Conservation (phyloP, 2,329 filamentous ascomycete species). For the Ophiostoma himal-ulmi region DNA sequence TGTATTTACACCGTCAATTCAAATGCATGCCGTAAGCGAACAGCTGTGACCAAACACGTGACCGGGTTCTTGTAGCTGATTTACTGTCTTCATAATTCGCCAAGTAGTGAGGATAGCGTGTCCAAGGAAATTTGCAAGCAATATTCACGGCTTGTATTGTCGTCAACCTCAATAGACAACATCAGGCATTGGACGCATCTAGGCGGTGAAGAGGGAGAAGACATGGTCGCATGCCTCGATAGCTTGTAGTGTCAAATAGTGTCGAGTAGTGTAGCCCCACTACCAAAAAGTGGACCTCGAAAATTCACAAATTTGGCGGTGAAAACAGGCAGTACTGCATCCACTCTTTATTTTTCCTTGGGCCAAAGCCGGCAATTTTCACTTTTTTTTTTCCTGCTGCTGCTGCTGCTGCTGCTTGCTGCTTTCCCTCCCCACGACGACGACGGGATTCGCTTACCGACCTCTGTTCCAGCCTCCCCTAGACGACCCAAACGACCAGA, state of each 20-base stretch:
- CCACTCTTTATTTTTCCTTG: slow-evolving; percentile 3
- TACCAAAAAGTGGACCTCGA: neutral
- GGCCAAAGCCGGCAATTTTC: slow-evolving; percentile 13
- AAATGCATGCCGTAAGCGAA: too few species aligned
- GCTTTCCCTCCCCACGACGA: slow-evolving; percentile 5
- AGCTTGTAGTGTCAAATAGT: neutral
- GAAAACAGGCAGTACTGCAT: slow-evolving; percentile 2
- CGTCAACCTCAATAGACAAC: neutral
- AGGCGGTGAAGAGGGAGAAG: neutral
- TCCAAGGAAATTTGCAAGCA: neutral
- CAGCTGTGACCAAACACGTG: neutral
- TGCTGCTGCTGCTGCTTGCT: neutral
- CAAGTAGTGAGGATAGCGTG: too few species aligned
- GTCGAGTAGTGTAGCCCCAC: neutral
- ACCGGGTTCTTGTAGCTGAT: neutral
- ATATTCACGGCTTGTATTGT: too few species aligned
- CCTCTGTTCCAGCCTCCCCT: neutral
- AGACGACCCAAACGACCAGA: neutral
- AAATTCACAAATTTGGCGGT: slow-evolving; percentile 15
- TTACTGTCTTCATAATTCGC: neutral
- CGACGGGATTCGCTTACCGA: slow-evolving; percentile 11
- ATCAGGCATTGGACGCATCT: neutral
- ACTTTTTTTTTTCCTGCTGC: neutral
- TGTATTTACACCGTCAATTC: neutral
- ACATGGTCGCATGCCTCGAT: neutral